Percentiles rank a stretch among this genome's conserved stretches.
Evolutionary conservation across 1,139 yeast species (phyloP).

Genomic region (Arxiozyma bovina): DNA sequence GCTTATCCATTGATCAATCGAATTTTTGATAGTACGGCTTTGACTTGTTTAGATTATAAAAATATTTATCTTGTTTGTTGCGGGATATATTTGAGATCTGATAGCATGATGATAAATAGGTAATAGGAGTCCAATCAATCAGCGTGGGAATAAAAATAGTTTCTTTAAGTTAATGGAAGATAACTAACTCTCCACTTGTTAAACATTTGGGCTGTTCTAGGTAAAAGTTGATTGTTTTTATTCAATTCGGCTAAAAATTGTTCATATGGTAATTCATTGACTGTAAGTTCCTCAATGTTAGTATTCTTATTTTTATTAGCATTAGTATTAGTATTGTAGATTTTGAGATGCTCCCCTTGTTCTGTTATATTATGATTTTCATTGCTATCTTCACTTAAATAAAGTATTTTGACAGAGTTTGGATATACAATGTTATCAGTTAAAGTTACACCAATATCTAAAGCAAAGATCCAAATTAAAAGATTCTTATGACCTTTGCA

Average conservation of each 20-base stretch:
- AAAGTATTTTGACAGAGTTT: slow-evolving; percentile 22
- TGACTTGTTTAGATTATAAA: too few relatives aligned
- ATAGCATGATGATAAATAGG: too few relatives aligned
- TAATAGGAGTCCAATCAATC: not conserved
- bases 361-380: not conserved
- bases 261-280: slow-evolving; percentile 5
- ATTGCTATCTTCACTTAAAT: slow-evolving; percentile 6
- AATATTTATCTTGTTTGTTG: not conserved
- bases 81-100: not conserved
- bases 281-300: slow-evolving; percentile 17
- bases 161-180: not conserved
- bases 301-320: slow-evolving; percentile 2
- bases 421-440: slow-evolving; percentile 6
- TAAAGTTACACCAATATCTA: slow-evolving; percentile 16
- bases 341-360: too few relatives aligned
- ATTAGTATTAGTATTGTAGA: not conserved
- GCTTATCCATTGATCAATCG: too few relatives aligned
- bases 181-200: slow-evolving; percentile 2
- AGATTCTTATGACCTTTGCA: slow-evolving; percentile 5
- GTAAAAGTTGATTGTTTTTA: slow-evolving; percentile 2
- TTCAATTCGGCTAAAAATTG: not conserved
- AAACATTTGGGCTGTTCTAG: not conserved
- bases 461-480: slow-evolving; percentile 25
- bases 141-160: not conserved
- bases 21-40: too few relatives aligned